Evolutionary conservation across 257 asterid genomes (phyloP).

Genomic region (Solanum sejunctum): DNA sequence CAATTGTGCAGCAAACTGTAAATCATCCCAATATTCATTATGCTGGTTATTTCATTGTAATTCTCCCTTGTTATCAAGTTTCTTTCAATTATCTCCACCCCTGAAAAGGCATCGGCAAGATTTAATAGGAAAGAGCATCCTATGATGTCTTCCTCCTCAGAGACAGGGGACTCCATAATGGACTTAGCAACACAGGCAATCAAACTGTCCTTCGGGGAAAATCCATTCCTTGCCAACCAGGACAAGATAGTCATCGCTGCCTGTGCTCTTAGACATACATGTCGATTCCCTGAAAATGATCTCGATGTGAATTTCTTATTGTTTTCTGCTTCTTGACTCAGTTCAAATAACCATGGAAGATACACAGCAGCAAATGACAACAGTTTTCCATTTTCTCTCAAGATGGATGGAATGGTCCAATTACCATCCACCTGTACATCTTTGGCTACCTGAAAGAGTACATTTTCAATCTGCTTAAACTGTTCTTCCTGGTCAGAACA

Average conservation of each 20-base stretch:
- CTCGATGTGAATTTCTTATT: constrained; percentile 32
- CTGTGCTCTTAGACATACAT: constrained; percentile 46
- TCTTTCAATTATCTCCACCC: constrained; percentile 73
- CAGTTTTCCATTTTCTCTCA: constrained; percentile 56
- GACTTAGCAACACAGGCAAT: constrained; percentile 72
- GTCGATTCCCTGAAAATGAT: constrained; percentile 34
- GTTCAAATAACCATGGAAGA: constrained; percentile 79
- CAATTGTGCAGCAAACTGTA: constrained; percentile 75
- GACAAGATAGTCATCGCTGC: constrained; percentile 59
- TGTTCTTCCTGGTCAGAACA: constrained; percentile 38
- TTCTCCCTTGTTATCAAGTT: constrained; percentile 53
- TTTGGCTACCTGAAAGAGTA: constrained; percentile 31
- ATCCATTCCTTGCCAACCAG: constrained; percentile 74
- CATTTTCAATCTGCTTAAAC: constrained; percentile 25
- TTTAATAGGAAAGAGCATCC: constrained; percentile 82
- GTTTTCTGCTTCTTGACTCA: constrained; percentile 37
- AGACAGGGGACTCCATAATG: constrained; percentile 75
- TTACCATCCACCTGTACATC: neutral
- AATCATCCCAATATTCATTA: constrained; percentile 85
- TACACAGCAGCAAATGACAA: constrained; percentile 53
- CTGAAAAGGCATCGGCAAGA: constrained; percentile 54
- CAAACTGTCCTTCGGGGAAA: constrained; percentile 70
- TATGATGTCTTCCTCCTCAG: constrained; percentile 69
- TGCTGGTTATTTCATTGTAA: constrained; percentile 65
- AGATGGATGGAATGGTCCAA: constrained; percentile 19